Conservation (phyloP, 1,139 yeast species). For the Geotrichum reessii region DNA sequence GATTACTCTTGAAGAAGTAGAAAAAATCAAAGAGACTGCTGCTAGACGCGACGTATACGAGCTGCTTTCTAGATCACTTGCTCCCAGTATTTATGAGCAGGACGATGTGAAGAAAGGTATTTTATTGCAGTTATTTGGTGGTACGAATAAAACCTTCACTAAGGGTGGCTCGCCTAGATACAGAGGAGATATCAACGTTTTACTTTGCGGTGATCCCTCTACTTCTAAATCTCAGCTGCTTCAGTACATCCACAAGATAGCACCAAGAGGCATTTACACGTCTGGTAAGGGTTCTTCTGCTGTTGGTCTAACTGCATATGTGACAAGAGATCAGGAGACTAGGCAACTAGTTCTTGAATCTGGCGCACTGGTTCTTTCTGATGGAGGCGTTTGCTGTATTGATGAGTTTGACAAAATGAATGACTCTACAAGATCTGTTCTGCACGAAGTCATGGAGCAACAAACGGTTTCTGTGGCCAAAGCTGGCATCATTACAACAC, state of each 20-base stretch:
- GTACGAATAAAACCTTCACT: conserved; percentile 79
- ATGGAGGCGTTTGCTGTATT: conserved; percentile 97
- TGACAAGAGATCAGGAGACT: conserved; percentile 90
- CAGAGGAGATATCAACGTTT: conserved; percentile 88
- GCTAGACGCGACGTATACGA: conserved; percentile 77
- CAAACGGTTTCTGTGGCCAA: conserved; percentile 97
- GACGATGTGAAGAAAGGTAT: conserved; percentile 97
- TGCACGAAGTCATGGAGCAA: conserved; percentile 99
- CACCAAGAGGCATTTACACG: conserved; percentile 96
- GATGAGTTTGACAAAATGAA: conserved; percentile 98
- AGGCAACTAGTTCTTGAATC: conserved; percentile 88
- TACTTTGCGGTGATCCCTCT: conserved; percentile 96
- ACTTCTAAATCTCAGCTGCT: conserved; percentile 92
- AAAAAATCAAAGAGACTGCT: conserved; percentile 55
- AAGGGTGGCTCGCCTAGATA: conserved; percentile 82
- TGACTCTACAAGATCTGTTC: conserved; percentile 86
- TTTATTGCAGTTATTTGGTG: conserved; percentile 87
- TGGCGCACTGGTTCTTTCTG: conserved; percentile 94
- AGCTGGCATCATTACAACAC: conserved; percentile 94
- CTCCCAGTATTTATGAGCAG: conserved; percentile 93
- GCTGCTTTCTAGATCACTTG: conserved; percentile 81
- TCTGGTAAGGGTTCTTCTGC: conserved; percentile 99
- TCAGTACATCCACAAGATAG: conserved; percentile 92
- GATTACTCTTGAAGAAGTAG: conserved; percentile 63
- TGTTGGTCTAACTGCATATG: conserved; percentile 95